phyloP scores from a whole-genome alignment of 2,329 filamentous ascomycete species.

The Ciborinia camelliae region DNA sequence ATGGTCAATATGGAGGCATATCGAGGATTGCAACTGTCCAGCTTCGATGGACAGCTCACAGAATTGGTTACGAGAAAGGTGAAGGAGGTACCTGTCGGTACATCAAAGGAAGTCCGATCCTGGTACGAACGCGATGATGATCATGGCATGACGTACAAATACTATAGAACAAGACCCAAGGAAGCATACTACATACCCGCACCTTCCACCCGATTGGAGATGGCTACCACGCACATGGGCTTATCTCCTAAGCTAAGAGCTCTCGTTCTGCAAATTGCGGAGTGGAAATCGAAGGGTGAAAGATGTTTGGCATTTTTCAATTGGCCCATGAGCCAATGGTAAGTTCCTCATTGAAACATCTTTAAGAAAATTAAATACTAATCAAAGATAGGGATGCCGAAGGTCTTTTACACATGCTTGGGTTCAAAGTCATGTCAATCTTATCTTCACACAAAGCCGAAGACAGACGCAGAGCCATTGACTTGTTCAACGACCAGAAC shows the following conservation, averaged over 20 bases:
- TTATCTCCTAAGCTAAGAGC: not conserved
- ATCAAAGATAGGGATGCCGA: not conserved
- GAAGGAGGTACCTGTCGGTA: not conserved
- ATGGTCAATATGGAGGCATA: not conserved
- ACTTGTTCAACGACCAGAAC: not conserved
- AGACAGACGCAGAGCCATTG: not conserved
- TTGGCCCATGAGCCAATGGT: not conserved
- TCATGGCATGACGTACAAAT: not conserved
- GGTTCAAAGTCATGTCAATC: not conserved
- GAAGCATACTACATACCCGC: not conserved
- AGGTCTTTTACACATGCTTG: not conserved
- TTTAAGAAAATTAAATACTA: not conserved
- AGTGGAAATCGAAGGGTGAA: not conserved
- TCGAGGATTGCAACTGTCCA: not conserved
- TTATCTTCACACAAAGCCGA: not conserved
- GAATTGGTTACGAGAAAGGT: not conserved
- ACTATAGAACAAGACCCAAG: not conserved
- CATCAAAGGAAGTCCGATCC: not conserved
- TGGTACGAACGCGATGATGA: not conserved
- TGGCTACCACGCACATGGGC: not conserved
- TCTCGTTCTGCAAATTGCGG: not conserved
- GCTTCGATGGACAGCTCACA: not conserved
- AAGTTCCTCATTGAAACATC: not conserved
- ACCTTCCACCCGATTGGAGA: not conserved
- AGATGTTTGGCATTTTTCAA: not conserved